Conservation (phyloP, 192 early-diverging fungal species). For the Borealophlyctis nickersoniae region DNA sequence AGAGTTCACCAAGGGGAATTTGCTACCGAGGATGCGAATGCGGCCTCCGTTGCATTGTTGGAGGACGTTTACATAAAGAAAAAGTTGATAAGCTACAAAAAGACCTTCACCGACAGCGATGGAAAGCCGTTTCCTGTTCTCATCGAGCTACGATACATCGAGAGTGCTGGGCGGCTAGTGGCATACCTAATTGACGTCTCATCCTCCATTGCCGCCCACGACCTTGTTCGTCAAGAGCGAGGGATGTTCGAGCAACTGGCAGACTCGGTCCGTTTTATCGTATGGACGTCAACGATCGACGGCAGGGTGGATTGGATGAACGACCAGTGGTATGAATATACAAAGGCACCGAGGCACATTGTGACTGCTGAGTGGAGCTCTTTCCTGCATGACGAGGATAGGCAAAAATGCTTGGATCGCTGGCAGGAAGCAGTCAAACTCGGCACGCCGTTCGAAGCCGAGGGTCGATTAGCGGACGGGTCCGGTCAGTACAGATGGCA, state of each 20-base stretch:
- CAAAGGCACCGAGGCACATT: not conserved
- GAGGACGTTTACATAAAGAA: no score
- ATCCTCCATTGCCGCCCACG: no score
- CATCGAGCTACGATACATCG: no score
- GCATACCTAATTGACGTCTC: no score
- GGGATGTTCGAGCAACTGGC: slow-evolving; percentile 4
- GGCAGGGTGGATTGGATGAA: not conserved
- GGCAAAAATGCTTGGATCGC: not conserved
- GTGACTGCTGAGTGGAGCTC: not conserved
- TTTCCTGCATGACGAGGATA: not conserved
- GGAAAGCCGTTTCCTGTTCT: no score
- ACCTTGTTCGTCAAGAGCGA: no score
- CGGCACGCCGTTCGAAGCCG: not conserved
- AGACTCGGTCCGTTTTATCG: slow-evolving; percentile 2
- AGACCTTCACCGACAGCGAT: no score
- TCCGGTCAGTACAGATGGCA: not conserved
- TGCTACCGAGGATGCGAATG: no score
- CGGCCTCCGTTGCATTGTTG: no score
- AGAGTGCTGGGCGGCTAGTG: no score
- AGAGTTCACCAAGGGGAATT: not conserved
- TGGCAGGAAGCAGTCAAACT: not conserved
- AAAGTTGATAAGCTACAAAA: no score
- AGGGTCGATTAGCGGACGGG: not conserved
- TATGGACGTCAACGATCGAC: not conserved
- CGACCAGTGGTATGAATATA: slow-evolving; percentile 4